Evolutionary conservation across 345 rosid genomes (phyloP).

Genomic region (Isatis tinctoria): DNA sequence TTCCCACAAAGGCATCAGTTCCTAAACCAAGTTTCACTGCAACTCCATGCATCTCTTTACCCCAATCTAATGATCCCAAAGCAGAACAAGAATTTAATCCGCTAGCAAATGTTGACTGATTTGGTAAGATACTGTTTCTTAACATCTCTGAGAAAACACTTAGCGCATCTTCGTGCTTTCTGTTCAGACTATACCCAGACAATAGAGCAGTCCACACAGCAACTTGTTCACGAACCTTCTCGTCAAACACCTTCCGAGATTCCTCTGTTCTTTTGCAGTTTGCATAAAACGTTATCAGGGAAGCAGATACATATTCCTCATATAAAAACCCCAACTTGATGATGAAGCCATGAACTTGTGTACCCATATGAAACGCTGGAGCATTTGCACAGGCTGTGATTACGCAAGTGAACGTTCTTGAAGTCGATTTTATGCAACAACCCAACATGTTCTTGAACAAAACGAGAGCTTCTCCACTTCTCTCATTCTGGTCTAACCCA

Average conservation of each 20-base stretch:
- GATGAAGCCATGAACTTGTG: slow-evolving; percentile 51
- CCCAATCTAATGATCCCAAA: slow-evolving; percentile 59
- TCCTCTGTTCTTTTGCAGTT: slow-evolving; percentile 45
- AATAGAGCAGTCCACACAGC: slow-evolving; percentile 71
- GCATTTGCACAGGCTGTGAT: slow-evolving; percentile 60
- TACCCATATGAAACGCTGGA: slow-evolving; percentile 40
- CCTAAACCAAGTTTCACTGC: slow-evolving; percentile 52
- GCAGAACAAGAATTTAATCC: slow-evolving; percentile 61
- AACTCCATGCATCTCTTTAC: slow-evolving; percentile 57
- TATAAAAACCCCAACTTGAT: slow-evolving; percentile 44
- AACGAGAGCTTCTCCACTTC: slow-evolving; percentile 45
- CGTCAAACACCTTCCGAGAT: slow-evolving; percentile 42
- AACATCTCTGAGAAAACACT: slow-evolving; percentile 53
- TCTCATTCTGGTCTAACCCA: slow-evolving; percentile 62
- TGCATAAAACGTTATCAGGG: slow-evolving; percentile 66
- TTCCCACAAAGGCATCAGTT: slow-evolving; percentile 49
- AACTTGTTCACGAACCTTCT: slow-evolving; percentile 39
- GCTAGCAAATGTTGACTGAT: slow-evolving; percentile 68
- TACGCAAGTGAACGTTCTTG: slow-evolving; percentile 51
- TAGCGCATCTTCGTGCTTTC: slow-evolving; percentile 48
- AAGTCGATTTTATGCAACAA: slow-evolving; percentile 40
- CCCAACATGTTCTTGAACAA: slow-evolving; percentile 48
- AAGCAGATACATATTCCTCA: slow-evolving; percentile 50
- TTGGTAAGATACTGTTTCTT: slow-evolving; percentile 44
- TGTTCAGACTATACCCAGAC: slow-evolving; percentile 52